Evolutionary conservation across 495 filamentous ascomycete genomes (phyloP), one percentile per base, ranked within the genome.

Genomic region (Geopyxis carbonaria): DNA sequence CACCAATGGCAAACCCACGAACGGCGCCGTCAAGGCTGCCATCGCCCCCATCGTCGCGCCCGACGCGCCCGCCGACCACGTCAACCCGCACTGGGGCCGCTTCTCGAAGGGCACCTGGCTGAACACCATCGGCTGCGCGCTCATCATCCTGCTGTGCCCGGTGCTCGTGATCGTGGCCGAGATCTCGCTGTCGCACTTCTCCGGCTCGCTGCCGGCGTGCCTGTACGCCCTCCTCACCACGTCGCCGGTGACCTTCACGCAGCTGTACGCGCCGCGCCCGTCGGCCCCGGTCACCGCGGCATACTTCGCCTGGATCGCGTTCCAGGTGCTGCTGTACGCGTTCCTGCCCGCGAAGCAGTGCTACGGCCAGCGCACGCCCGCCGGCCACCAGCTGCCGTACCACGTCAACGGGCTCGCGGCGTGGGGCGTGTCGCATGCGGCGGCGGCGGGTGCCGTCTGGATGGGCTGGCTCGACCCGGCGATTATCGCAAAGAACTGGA

Each of bases 401-500:
- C 45, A 46, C 22, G 51, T 58, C 21, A 66, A 66, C 44, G 63
- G 63, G 7, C 38, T 65, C 10, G 44, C 47, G 4, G 63, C 63
- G 13, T 66, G 63, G 63, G 38, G 47, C 8, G 31, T 63, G 9
- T 64, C 63, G 1, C 60, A 64, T 42, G 4, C 46, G 13, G 36
- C 59, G 10, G 58, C 53, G 21, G 32, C 53, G 0, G 34, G 32
- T 4, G 48, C 44, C 0, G 43, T 47, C 15, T 34, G 46, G 2
- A 19, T 41, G 22, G 59, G 61, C 3, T 16, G 57, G 0, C 13
- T 65, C 11, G 57, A 66, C 42, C 56, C 57, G 11, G 60, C 63
- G 4, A 55, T 60, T 31, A 57, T 66, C 22, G 60, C 63, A 5
- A 62, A 55, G 20, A 49, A 65, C 38, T 66, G 61, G 61, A 45